Percentiles rank a stretch among this genome's conserved stretches.
Conservation (phyloP, 2,329 filamentous ascomycete genomes). For the Chlorencoelia australis region DNA sequence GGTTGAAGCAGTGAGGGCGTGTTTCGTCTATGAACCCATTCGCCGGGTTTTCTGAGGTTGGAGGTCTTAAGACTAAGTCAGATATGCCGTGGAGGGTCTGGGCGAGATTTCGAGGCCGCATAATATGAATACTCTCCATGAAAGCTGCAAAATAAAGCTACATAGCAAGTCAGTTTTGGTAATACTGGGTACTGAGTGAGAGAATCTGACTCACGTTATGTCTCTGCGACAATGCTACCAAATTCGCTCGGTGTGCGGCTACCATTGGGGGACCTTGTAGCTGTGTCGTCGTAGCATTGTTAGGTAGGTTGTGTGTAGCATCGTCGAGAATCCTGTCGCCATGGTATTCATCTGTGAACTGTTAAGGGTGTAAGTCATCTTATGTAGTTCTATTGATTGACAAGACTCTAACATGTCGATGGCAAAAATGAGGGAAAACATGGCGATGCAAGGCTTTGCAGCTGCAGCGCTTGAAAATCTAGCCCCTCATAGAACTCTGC, state of each 20-base stretch:
- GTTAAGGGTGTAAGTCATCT: too few species aligned
- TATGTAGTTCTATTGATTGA: too few species aligned
- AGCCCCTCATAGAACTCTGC: too few species aligned
- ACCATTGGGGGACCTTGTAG: background rate
- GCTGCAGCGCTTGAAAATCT: too few species aligned
- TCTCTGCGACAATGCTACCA: conserved; percentile 6
- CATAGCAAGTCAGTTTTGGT: conserved; percentile 1
- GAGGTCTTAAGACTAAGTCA: conserved; percentile 40
- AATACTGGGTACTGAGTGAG: background rate
- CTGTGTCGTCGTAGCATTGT: background rate
- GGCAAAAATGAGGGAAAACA: too few species aligned
- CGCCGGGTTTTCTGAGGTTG: conserved; percentile 31
- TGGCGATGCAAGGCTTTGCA: too few species aligned
- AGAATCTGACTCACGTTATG: conserved; percentile 3
- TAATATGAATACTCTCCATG: conserved; percentile 46
- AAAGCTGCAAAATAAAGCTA: conserved; percentile 54
- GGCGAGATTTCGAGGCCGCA: conserved; percentile 37
- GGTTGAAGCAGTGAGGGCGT: conserved; percentile 55
- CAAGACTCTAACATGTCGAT: too few species aligned
- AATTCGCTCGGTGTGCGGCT: conserved; percentile 6
- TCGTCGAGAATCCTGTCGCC: too few species aligned
- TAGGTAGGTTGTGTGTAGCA: background rate
- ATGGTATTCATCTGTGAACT: too few species aligned
- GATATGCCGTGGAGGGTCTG: conserved; percentile 40
- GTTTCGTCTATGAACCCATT: conserved; percentile 42